Percentiles rank a stretch among this genome's conserved stretches.
These are phyloP conservation scores for Jaenimonas drosophilae DNA, from an alignment of 208 protist species.

Conservation along the genomic window DNA sequence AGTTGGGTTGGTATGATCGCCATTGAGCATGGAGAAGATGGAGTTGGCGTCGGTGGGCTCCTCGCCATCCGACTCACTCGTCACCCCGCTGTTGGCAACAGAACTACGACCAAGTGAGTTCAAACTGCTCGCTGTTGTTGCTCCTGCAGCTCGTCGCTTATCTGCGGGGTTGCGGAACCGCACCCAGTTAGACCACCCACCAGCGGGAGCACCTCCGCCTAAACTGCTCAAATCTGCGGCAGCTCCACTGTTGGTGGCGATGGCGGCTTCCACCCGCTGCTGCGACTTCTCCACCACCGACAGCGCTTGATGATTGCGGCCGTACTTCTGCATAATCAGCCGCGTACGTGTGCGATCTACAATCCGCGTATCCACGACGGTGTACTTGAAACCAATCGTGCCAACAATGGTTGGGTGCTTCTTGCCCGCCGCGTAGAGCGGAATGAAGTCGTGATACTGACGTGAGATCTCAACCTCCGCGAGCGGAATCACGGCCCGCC, in stretches of 20 bases:
- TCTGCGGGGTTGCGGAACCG: no score
- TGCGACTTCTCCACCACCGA: not conserved
- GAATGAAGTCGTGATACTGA: slow-evolving; percentile 65
- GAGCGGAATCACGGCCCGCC: slow-evolving; percentile 46
- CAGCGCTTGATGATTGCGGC: not conserved
- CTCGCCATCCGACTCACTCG: not conserved
- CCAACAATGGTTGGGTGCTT: slow-evolving; percentile 15
- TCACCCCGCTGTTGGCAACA: slow-evolving; percentile 1
- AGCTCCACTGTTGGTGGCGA: not conserved
- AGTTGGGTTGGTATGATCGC: slow-evolving; percentile 5
- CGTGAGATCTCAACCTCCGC: slow-evolving; percentile 17
- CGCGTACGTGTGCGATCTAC: slow-evolving; percentile 36
- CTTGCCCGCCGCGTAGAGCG: slow-evolving; percentile 18
- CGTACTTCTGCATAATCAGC: slow-evolving; percentile 14
- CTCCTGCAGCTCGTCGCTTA: no score
- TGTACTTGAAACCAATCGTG: slow-evolving; percentile 71
- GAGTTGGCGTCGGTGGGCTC: not conserved
- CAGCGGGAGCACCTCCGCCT: no score
- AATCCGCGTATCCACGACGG: slow-evolving; percentile 48
- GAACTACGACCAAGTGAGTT: no score
- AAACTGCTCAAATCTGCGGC: no score
- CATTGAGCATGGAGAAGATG: not conserved
- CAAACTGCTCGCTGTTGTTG: no score
- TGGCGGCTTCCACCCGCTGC: not conserved
- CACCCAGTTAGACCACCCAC: no score